phyloP scores from a whole-genome alignment of 208 protist species.

The Acanthamoeba sp. region DNA sequence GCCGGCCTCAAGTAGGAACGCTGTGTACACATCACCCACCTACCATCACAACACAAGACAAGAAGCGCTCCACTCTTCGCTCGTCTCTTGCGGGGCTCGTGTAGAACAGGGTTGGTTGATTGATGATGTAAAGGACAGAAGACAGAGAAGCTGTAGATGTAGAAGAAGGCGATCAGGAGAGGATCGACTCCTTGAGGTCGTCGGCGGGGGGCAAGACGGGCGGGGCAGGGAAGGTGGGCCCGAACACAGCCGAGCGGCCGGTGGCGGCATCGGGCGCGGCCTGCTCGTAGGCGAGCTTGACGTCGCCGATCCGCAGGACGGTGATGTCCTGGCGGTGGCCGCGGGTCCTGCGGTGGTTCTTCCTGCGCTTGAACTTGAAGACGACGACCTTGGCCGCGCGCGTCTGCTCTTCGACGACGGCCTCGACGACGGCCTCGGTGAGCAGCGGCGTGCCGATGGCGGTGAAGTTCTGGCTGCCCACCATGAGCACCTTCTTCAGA shows the following conservation, averaged over 20 bases:
- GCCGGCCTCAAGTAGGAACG: not conserved
- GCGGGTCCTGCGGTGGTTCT: constrained; percentile 22
- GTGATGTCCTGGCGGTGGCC: constrained; percentile 58
- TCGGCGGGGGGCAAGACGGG: not conserved
- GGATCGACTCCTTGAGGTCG: not conserved
- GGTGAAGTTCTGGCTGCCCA: constrained; percentile 51
- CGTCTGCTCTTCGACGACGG: constrained; percentile 49
- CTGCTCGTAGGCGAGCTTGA: constrained; percentile 34
- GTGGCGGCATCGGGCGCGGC: constrained; percentile 32
- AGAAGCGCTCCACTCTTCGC: not conserved
- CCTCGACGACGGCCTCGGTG: constrained; percentile 45
- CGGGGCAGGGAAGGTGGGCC: not conserved
- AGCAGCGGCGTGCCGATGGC: constrained; percentile 55
- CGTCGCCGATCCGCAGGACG: constrained; percentile 48
- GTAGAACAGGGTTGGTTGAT: not conserved
- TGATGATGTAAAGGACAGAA: not conserved
- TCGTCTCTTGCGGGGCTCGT: not conserved
- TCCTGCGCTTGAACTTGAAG: constrained; percentile 63
- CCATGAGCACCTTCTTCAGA: constrained; percentile 52
- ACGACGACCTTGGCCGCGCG: constrained; percentile 32
- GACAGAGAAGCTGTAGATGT: not conserved
- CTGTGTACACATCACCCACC: not conserved
- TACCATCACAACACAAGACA: not conserved
- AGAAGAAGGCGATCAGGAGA: not conserved
- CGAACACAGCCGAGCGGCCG: constrained; percentile 4